A percentile compares a stretch with the other conserved stretches of the same genome.
These are phyloP conservation scores for Lactarius akahatsu DNA, from an alignment of 768 basidiomycete species.

Conservation along the genomic window DNA sequence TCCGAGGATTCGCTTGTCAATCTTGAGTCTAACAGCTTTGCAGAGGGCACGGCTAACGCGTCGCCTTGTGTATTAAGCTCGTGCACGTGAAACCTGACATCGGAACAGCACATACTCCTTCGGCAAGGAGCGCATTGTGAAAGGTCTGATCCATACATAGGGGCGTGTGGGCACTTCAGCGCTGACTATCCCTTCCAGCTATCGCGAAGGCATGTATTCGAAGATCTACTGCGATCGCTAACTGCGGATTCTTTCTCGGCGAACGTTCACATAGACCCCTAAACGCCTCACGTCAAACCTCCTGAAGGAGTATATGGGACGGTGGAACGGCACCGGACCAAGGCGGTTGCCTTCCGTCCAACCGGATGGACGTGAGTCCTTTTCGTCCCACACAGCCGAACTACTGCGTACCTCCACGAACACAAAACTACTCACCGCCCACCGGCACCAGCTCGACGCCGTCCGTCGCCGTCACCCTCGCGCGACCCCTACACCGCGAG, in stretches of 20 bases:
- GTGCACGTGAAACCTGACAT: not conserved
- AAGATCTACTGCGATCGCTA: constrained; percentile 88
- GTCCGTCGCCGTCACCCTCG: constrained; percentile 66
- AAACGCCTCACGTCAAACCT: constrained; percentile 67
- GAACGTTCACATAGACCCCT: constrained; percentile 87
- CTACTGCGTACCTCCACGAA: no score
- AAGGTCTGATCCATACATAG: constrained; percentile 51
- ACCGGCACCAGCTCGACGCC: constrained; percentile 61
- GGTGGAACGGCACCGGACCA: constrained; percentile 62
- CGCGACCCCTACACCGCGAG: constrained; percentile 57
- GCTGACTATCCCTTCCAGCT: no score
- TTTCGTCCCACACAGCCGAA: no score
- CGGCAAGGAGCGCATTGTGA: constrained; percentile 96
- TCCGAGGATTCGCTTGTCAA: constrained; percentile 6
- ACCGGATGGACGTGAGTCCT: constrained; percentile 33
- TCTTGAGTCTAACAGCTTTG: not conserved
- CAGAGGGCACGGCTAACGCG: constrained; percentile 77
- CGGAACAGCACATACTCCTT: constrained; percentile 84
- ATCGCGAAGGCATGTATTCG: constrained; percentile 37
- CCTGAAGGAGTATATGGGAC: constrained; percentile 72
- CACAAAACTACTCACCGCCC: constrained; percentile 60
- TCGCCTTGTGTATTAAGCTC: constrained; percentile 2
- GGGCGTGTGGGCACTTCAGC: no score
- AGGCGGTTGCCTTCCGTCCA: no score
- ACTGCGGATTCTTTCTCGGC: constrained; percentile 74